Evolutionary conservation across 2,329 filamentous ascomycete genomes (phyloP).

Genomic region (Trichophyton verrucosum): DNA sequence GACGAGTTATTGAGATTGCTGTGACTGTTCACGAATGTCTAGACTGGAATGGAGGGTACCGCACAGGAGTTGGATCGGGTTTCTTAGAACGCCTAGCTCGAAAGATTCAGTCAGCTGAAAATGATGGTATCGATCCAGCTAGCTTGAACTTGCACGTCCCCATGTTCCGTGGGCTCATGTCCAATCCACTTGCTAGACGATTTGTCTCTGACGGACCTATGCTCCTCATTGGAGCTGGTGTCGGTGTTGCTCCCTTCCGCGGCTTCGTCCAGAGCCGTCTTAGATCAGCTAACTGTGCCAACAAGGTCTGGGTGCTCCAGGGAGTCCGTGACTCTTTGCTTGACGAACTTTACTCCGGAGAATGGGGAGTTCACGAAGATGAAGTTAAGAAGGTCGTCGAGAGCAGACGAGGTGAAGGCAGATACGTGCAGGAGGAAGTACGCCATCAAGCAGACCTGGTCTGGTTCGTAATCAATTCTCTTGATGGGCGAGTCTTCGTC

Average conservation of each 20-base stretch:
- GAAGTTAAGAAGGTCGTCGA: constrained; percentile 74
- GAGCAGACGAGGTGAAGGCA: constrained; percentile 61
- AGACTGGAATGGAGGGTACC: constrained; percentile 60
- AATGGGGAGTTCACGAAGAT: constrained; percentile 87
- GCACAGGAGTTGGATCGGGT: constrained; percentile 81
- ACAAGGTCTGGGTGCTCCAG: constrained; percentile 96
- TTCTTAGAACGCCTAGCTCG: constrained; percentile 81
- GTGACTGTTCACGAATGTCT: constrained; percentile 82
- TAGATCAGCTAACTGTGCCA: constrained; percentile 89
- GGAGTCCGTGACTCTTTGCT: constrained; percentile 86
- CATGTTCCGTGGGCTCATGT: constrained; percentile 98
- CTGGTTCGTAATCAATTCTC: constrained; percentile 91
- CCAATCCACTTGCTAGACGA: constrained; percentile 82
- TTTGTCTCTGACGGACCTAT: constrained; percentile 92
- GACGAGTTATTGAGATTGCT: constrained; percentile 85
- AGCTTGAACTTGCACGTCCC: constrained; percentile 61
- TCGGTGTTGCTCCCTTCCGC: constrained; percentile 93
- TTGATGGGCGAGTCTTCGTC: constrained; percentile 94
- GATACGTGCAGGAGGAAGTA: constrained; percentile 95
- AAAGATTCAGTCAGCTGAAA: constrained; percentile 56
- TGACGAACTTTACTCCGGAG: constrained; percentile 91
- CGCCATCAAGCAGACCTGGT: constrained; percentile 85
- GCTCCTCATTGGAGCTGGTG: constrained; percentile 91
- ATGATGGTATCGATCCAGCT: constrained; percentile 41
- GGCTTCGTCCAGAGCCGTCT: constrained; percentile 91